Conservation (phyloP, 345 rosid species). For the Sonneratia alba region DNA sequence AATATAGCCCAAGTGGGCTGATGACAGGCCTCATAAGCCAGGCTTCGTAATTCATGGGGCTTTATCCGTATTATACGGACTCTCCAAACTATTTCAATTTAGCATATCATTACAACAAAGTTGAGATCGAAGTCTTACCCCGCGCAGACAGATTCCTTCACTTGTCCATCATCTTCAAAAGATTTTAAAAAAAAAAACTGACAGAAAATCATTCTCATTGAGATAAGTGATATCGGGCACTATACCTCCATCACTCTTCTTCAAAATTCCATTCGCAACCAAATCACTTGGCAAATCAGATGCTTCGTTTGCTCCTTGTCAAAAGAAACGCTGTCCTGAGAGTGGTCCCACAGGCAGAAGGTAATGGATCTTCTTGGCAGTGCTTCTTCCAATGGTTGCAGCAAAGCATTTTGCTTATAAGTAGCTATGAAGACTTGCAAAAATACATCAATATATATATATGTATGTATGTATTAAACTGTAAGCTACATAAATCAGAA, state of each 20-base stretch:
- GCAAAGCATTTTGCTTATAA: slow-evolving; percentile 79
- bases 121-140: too few species aligned
- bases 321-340: slow-evolving; percentile 56
- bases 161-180: slow-evolving; percentile 17
- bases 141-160: background rate
- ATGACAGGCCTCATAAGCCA: too few species aligned
- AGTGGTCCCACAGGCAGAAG: slow-evolving; percentile 41
- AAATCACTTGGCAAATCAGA: slow-evolving; percentile 41
- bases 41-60: too few species aligned
- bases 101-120: too few species aligned
- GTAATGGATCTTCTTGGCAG: too few species aligned
- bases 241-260: slow-evolving; percentile 36
- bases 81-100: too few species aligned
- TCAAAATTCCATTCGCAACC: slow-evolving; percentile 46
- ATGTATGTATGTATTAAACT: background rate
- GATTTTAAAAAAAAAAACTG: slow-evolving; percentile 36
- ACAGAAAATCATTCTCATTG: too few species aligned
- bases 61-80: too few species aligned
- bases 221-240: slow-evolving; percentile 42
- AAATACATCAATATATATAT: background rate
- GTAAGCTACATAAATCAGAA: slow-evolving; percentile 32
- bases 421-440: slow-evolving; percentile 69
- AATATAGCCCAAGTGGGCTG: too few species aligned
- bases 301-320: slow-evolving; percentile 12
- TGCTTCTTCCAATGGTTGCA: slow-evolving; percentile 55